These are phyloP conservation scores for Ophiostoma ulmi DNA, from an alignment of 2,329 filamentous ascomycete genomes.

Conservation along the genomic window DNA sequence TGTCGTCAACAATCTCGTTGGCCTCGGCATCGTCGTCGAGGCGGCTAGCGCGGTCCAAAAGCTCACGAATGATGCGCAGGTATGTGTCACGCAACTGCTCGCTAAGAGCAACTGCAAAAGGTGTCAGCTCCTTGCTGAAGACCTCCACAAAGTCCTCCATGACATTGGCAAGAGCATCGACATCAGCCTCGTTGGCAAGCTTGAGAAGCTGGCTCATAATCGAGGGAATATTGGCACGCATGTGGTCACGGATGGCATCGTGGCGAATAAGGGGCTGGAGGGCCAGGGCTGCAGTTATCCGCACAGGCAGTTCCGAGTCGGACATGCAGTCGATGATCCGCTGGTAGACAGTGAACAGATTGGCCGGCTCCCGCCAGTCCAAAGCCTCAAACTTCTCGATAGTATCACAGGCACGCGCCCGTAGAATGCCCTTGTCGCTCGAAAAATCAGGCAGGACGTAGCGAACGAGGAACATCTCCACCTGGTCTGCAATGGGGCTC, in stretches of 20 bases:
- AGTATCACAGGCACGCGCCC: conserved; percentile 91
- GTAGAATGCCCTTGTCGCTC: conserved; percentile 84
- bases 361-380: conserved; percentile 93
- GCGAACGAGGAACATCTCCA: conserved; percentile 96
- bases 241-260: conserved; percentile 85
- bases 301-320: conserved; percentile 84
- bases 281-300: conserved; percentile 88
- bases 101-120: conserved; percentile 91
- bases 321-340: conserved; percentile 97
- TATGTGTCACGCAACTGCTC: conserved; percentile 96
- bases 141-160: conserved; percentile 99
- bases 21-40: conserved; percentile 72
- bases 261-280: conserved; percentile 94
- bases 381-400: conserved; percentile 97
- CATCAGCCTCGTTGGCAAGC: conserved; percentile 94
- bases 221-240: conserved; percentile 96
- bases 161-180: conserved; percentile 93
- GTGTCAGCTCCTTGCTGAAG: conserved; percentile 92
- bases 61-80: conserved; percentile 82
- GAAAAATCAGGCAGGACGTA: conserved; percentile 98
- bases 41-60: conserved; percentile 80
- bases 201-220: conserved; percentile 99
- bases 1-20: conserved; percentile 92
- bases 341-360: conserved; percentile 91
- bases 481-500: conserved; percentile 93